Percentiles rank a stretch among this genome's conserved stretches.
phyloP scores from a whole-genome alignment of 2,329 filamentous ascomycete species.

The Didymella segeticola region DNA sequence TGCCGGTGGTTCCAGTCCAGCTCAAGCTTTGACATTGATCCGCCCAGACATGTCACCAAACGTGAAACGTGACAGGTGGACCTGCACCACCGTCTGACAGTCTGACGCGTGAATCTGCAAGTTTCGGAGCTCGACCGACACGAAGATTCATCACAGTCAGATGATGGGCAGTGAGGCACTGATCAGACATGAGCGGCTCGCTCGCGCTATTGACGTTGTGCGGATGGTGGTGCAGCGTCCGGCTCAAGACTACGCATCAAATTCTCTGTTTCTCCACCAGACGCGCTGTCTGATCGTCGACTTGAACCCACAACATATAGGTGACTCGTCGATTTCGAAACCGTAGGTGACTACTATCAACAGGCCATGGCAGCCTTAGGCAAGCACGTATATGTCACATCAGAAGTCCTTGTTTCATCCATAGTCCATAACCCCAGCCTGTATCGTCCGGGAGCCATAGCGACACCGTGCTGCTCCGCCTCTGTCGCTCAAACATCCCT shows the following conservation, averaged over 20 bases:
- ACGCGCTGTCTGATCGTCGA: not conserved
- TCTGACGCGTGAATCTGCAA: slow-evolving; percentile 5
- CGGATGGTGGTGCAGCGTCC: not conserved
- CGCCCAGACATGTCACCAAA: slow-evolving; percentile 17
- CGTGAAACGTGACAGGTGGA: slow-evolving; percentile 32
- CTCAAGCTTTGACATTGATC: slow-evolving; percentile 5
- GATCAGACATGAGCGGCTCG: not conserved
- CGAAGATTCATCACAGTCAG: not conserved
- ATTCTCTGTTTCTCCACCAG: not conserved
- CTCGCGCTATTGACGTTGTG: slow-evolving; percentile 10
- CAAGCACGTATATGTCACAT: not conserved
- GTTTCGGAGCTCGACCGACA: slow-evolving; percentile 5
- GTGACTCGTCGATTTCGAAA: not conserved
- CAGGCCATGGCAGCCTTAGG: slow-evolving; percentile 2
- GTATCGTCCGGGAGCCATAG: slow-evolving; percentile 72
- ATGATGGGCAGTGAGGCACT: not conserved
- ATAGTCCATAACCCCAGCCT: slow-evolving; percentile 53
- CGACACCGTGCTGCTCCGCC: slow-evolving; percentile 68
- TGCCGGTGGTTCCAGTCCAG: not conserved
- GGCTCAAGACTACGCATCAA: slow-evolving; percentile 2
- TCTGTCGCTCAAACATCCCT: slow-evolving; percentile 49
- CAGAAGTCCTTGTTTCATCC: slow-evolving; percentile 17
- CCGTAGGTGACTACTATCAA: not conserved
- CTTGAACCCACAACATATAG: not conserved
- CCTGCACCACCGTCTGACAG: slow-evolving; percentile 18